phyloP scores from a whole-genome alignment of 139 green algal species.

The Closterium sp. region DNA sequence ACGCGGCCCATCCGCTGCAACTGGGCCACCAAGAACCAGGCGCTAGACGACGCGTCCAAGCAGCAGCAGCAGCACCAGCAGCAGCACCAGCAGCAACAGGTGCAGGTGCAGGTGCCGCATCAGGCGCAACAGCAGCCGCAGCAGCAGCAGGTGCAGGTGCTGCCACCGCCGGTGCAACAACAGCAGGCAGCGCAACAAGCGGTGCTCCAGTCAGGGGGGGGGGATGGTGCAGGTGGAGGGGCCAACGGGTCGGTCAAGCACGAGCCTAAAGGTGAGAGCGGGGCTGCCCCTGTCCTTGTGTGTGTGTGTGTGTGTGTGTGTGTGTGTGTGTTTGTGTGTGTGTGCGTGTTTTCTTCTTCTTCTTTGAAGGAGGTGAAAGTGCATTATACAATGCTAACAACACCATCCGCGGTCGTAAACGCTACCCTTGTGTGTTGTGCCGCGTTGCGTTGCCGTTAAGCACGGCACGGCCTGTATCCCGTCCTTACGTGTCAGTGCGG shows the following conservation, averaged over 20 bases:
- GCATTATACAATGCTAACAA: neutral
- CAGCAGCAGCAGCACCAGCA: constrained; percentile 7
- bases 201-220: neutral
- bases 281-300: neutral
- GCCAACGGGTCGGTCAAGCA: neutral
- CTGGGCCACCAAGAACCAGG: constrained; percentile 35
- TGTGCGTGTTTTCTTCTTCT: neutral
- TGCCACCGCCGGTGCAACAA: too few species aligned
- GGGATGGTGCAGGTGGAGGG: neutral
- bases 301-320: neutral
- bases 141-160: neutral
- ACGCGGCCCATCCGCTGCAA: constrained; percentile 39
- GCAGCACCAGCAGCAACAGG: neutral
- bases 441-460: neutral
- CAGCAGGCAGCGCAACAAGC: neutral
- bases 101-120: neutral
- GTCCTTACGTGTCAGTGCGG: neutral
- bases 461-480: too few species aligned
- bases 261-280: neutral
- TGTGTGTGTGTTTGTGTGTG: neutral
- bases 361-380: neutral
- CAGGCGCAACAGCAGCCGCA: neutral
- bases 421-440: neutral
- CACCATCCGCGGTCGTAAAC: neutral
- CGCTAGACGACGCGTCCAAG: neutral